These are phyloP conservation scores for Phytophthora pini DNA, from an alignment of 352 stramenopile genomes.

Conservation along the genomic window DNA sequence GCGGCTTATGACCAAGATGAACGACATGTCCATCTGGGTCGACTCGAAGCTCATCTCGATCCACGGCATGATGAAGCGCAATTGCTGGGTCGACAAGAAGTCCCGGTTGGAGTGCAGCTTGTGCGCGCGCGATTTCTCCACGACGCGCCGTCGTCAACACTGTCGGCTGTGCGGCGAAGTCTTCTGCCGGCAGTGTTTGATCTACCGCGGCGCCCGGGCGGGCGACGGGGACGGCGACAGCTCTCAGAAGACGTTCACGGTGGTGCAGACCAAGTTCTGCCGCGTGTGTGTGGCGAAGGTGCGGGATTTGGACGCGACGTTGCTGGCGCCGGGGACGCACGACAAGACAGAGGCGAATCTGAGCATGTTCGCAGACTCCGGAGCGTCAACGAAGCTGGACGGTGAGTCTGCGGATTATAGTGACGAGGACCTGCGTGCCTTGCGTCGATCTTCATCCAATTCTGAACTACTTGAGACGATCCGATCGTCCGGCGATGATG, in stretches of 20 bases:
- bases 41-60: slow-evolving; percentile 66
- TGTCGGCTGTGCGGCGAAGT: slow-evolving; percentile 82
- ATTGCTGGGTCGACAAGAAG: slow-evolving; percentile 58
- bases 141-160: slow-evolving; percentile 68
- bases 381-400: slow-evolving; percentile 30
- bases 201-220: slow-evolving; percentile 46
- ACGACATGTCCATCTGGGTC: slow-evolving; percentile 56
- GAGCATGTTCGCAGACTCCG: slow-evolving; percentile 26
- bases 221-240: slow-evolving; percentile 15
- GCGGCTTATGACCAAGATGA: slow-evolving; percentile 51
- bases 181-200: slow-evolving; percentile 66
- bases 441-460: slow-evolving; percentile 25
- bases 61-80: slow-evolving; percentile 44
- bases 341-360: slow-evolving; percentile 10
- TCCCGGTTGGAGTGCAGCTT: slow-evolving; percentile 54
- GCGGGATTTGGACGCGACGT: slow-evolving; percentile 38
- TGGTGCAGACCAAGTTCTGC: slow-evolving; percentile 70
- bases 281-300: slow-evolving; percentile 56
- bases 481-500: slow-evolving; percentile 32
- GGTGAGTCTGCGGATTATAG: slow-evolving; percentile 23
- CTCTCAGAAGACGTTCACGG: slow-evolving; percentile 36
- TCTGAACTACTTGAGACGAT: slow-evolving; percentile 42
- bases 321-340: slow-evolving; percentile 21
- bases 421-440: slow-evolving; percentile 14
- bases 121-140: slow-evolving; percentile 60